Base-by-base conservation (phyloP, 768 basidiomycete species). In the Phylloporus rhodoxanthus region DNA sequence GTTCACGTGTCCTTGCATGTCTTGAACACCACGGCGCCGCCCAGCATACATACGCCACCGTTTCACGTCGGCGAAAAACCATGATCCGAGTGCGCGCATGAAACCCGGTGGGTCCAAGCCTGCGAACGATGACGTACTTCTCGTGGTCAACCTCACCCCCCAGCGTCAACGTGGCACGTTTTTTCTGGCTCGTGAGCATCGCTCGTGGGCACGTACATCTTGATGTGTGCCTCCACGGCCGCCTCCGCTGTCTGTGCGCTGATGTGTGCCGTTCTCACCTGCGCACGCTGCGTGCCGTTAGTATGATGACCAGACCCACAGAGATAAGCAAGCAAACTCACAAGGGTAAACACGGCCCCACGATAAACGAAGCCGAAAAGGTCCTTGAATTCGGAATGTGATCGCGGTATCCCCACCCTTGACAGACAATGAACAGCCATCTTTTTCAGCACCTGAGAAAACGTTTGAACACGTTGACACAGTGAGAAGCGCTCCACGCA, bases 301-400 rank as follows among this genome's bases (percentile, higher is more conserved):
- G 40, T 8, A 21, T 10, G 13, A 8, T 4, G 32, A 36, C 15
- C 41, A 14, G 10, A 23, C 9, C 17, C 8, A 14, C 19, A 44
- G 30, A 2, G 4, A 13, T 13, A 11, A 19, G 39, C 25, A 13
- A n/a, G 30, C 40, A 5, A 25, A 62, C 71, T 19, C 39, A 75
- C 74, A 34, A 75, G 53, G 9, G 74, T 70, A 56, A 75, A 75
- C 30, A 59, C 48, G 7, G 68, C 62, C 1, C 74, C 74, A 15
- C 68, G 66, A 48, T 73, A 73, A n/a, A 70, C 67, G 38, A 61
- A 67, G 17, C 69, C 66, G 29, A 65, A 75, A 7, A 72, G 42
- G 1, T 75, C 72, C 41, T 68, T 68, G 63, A 74, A 75, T 21
- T 73, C 73, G 4, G 57, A 40, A 33, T 75, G 69, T 0, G 63